Conservation (phyloP, 306 rosid genomes). For the Dryas octopetala region DNA sequence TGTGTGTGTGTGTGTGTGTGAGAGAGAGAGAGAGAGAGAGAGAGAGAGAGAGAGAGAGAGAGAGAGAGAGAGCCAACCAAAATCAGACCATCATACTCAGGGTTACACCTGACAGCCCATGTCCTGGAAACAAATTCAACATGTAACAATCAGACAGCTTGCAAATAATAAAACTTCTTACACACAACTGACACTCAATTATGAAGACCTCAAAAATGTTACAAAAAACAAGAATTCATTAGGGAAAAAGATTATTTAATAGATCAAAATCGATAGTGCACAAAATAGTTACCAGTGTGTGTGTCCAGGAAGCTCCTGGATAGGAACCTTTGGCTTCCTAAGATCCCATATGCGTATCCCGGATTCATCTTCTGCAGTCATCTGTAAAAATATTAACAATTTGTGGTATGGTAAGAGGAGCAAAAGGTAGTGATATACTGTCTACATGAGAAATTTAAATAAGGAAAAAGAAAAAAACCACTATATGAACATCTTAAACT, state of each 20-base stretch:
- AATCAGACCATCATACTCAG: slow-evolving; percentile 78
- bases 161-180: neutral
- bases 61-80: slow-evolving; percentile 63
- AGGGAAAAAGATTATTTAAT: slow-evolving; percentile 18
- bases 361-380: slow-evolving; percentile 85
- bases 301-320: slow-evolving; percentile 91
- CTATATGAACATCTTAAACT: neutral
- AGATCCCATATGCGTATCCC: slow-evolving; percentile 93
- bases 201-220: neutral
- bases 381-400: slow-evolving; percentile 42
- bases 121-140: slow-evolving; percentile 61
- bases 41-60: slow-evolving; percentile 22
- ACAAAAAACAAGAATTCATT: slow-evolving; percentile 12
- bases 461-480: neutral
- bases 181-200: neutral
- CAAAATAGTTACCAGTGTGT: slow-evolving; percentile 74
- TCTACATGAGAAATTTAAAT: neutral
- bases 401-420: neutral
- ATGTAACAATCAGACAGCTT: slow-evolving; percentile 34
- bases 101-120: slow-evolving; percentile 85
- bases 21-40: neutral
- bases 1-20: neutral
- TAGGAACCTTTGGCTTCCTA: slow-evolving; percentile 71
- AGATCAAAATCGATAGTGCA: slow-evolving; percentile 23
- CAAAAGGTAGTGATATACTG: neutral